Percentiles rank a stretch among this genome's conserved stretches.
These are phyloP conservation scores for Pichia manshurica DNA, from an alignment of 805 yeast species.

Conservation along the genomic window DNA sequence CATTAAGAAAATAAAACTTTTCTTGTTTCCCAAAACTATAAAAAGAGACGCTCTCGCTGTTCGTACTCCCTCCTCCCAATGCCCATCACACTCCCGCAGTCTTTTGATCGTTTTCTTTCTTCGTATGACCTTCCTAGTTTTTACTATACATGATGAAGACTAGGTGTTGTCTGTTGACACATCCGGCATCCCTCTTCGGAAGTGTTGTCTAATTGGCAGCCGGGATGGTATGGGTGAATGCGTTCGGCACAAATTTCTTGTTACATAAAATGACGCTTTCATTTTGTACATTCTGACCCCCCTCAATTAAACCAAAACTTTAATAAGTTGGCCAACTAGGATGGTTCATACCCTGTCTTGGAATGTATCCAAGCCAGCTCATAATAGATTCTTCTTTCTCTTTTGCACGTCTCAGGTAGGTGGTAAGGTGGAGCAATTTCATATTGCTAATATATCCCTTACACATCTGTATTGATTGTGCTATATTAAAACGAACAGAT, in stretches of 20 bases:
- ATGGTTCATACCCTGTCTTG: not conserved
- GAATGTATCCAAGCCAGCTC: not conserved
- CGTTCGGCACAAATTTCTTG: conserved; percentile 34
- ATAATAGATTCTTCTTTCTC: not conserved
- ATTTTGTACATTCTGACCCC: conserved; percentile 30
- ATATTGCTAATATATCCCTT: too few relatives aligned
- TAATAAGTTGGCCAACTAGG: not conserved
- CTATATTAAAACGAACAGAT: conserved; percentile 14
- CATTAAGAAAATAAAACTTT: not conserved
- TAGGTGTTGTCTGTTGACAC: conserved; percentile 43
- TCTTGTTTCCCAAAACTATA: not conserved
- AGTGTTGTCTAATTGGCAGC: conserved; percentile 13
- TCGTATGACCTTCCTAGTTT: conserved; percentile 62
- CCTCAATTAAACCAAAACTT: not conserved
- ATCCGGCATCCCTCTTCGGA: conserved; percentile 29
- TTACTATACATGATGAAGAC: conserved; percentile 53
- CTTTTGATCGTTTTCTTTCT: conserved; percentile 16
- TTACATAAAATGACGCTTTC: conserved; percentile 29
- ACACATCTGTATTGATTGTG: conserved; percentile 22
- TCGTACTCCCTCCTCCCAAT: not conserved
- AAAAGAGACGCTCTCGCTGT: conserved; percentile 2
- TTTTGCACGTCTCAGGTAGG: conserved; percentile 22
- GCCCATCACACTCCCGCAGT: not conserved
- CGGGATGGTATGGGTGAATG: conserved; percentile 30
- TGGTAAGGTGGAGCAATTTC: conserved; percentile 1